Evolutionary conservation across 2,329 filamentous ascomycete species (phyloP), one percentile per base, ranked within the genome.

Genomic region (Cytospora chrysosperma): DNA sequence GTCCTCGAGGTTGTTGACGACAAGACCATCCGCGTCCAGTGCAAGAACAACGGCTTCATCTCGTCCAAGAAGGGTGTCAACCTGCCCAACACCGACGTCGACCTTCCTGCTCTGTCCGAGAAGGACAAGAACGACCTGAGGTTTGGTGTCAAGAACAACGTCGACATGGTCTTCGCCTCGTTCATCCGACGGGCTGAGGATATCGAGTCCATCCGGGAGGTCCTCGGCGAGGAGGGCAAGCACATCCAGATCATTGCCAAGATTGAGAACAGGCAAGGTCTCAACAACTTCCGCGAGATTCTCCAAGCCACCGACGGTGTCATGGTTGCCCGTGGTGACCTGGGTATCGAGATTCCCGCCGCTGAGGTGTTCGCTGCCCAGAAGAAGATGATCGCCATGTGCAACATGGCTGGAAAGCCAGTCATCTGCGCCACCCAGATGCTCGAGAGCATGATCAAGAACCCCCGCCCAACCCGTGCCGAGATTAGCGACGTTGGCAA

Each of bases 371-470:
- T 99, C 80, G 92, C 96, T 71, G 95, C 95, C 63, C 95, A 99
- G 85, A 99, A 99, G 90, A 99, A 99, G 92, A 93, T 99, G 87
- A 99, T 99, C 79, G 93, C 95, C 81, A 98, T 98, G 89, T 99
- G 95, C 88, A 99, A 99, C 85, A 88, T 97, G 75, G 93, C 93
- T 71, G 95, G 95, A 80, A 99, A 99, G 87, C 95, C 95, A 70
- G 93, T 94, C 78, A 97, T 99, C 77, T 98, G 94, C 81, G 95
- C 95, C 65, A 99, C 95, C 49, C 95, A 99, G 85, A 99, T 99
- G 95, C 87, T 99, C 71, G 95, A 99, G 87, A 97, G 93, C 69
- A 99, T 99, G 95, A 99, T 97, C 79, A 97, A 97, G 86, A 99
- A 99, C 85, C 95, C 95, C 70, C 92, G 95, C 68, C 95, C 95